These are phyloP conservation scores for Vigna reflexopilosa DNA, from an alignment of 306 rosid species.

Conservation along the genomic window DNA sequence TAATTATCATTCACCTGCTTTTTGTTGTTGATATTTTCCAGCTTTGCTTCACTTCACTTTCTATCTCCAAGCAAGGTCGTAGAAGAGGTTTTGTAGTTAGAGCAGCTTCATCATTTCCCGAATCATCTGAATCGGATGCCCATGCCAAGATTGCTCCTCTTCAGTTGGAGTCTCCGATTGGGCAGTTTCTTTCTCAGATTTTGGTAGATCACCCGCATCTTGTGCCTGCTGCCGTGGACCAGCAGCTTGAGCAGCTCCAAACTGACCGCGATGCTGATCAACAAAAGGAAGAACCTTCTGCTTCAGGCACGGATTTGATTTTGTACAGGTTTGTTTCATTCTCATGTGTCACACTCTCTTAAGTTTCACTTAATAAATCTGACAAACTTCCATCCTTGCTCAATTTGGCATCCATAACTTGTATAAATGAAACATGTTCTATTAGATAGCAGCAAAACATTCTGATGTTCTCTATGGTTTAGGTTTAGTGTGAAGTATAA, in stretches of 20 bases:
- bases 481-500: background rate
- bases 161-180: conserved; percentile 88
- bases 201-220: conserved; percentile 90
- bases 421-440: background rate
- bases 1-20: background rate
- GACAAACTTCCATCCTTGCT: background rate
- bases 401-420: background rate
- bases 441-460: background rate
- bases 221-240: conserved; percentile 91
- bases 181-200: conserved; percentile 87
- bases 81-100: conserved; percentile 60
- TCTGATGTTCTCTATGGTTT: background rate
- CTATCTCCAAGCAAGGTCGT: conserved; percentile 54
- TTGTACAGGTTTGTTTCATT: conserved; percentile 68
- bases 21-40: conserved; percentile 37
- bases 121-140: conserved; percentile 47
- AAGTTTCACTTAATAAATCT: background rate
- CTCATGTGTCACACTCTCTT: background rate
- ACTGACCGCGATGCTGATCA: conserved; percentile 80
- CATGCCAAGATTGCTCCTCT: conserved; percentile 76
- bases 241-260: conserved; percentile 92
- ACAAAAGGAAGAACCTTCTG: conserved; percentile 65
- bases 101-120: conserved; percentile 53
- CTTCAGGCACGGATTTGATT: conserved; percentile 74
- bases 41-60: conserved; percentile 49